phyloP scores from a whole-genome alignment of 2,329 filamentous ascomycete genomes.

The Shiraia bambusicola region DNA sequence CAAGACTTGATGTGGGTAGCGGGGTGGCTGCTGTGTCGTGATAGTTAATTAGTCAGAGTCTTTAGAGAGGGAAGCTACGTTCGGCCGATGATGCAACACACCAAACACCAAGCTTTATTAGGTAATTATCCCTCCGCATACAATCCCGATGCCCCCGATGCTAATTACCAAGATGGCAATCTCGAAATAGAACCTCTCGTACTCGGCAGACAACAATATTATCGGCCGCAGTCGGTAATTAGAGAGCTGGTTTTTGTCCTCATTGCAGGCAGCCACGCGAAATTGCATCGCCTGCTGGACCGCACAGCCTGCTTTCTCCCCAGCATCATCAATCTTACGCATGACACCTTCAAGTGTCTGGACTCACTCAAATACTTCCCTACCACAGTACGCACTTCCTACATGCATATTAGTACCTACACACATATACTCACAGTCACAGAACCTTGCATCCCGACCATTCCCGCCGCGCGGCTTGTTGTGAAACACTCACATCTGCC shows the following conservation, averaged over 20 bases:
- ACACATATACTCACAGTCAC: no score
- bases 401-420: no score
- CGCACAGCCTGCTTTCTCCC: constrained; percentile 1
- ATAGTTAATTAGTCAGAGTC: no score
- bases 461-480: constrained; percentile 12
- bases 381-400: no score
- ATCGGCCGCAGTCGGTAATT: no score
- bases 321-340: constrained; percentile 1
- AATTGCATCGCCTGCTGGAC: constrained; percentile 1
- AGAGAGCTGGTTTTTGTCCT: background rate
- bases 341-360: constrained; percentile 5
- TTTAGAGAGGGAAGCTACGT: background rate
- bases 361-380: constrained; percentile 3
- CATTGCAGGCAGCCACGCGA: background rate
- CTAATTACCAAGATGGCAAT: background rate
- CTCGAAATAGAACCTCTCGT: constrained; percentile 1
- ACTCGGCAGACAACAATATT: no score
- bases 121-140: constrained; percentile 4
- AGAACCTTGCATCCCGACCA: constrained; percentile 2
- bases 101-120: constrained; percentile 12
- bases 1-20: background rate
- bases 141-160: background rate
- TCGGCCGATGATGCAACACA: constrained; percentile 12
- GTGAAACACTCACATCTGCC: constrained; percentile 35
- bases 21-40: background rate